Conservation (phyloP, 192 early-diverging fungal species). For the Backusella westeae region DNA sequence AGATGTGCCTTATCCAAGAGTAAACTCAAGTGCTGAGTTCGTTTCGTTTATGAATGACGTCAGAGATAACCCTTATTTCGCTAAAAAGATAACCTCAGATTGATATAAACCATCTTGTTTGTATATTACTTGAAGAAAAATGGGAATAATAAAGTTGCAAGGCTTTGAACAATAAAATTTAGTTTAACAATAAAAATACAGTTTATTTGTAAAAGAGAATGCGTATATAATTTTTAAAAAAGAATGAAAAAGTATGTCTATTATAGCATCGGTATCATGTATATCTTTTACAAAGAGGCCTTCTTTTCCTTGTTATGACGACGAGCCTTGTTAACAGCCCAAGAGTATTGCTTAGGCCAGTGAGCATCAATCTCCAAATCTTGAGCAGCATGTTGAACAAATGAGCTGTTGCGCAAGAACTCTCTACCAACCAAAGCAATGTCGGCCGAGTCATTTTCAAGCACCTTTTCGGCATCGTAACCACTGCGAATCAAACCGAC, state of each 20-base stretch:
- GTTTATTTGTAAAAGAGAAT: too few relatives aligned
- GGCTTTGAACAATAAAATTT: too few relatives aligned
- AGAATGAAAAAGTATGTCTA: too few relatives aligned
- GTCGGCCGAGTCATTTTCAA: slow-evolving; percentile 66
- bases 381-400: slow-evolving; percentile 59
- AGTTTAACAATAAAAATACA: too few relatives aligned
- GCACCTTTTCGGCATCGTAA: slow-evolving; percentile 65
- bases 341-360: slow-evolving; percentile 63
- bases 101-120: too few relatives aligned
- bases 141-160: too few relatives aligned
- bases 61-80: background rate
- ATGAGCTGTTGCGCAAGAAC: slow-evolving; percentile 67
- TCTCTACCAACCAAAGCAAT: slow-evolving; percentile 66
- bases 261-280: too few relatives aligned
- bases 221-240: too few relatives aligned
- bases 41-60: background rate
- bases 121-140: too few relatives aligned
- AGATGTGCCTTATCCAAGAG: background rate
- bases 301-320: background rate
- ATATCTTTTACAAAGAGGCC: too few relatives aligned
- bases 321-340: slow-evolving; percentile 20
- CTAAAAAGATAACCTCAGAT: background rate
- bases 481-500: slow-evolving; percentile 73
- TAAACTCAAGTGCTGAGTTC: background rate
- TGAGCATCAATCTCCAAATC: slow-evolving; percentile 64